Evolutionary conservation across 2,329 filamentous ascomycete genomes (phyloP).

Genomic region (Claviceps quebecensis): DNA sequence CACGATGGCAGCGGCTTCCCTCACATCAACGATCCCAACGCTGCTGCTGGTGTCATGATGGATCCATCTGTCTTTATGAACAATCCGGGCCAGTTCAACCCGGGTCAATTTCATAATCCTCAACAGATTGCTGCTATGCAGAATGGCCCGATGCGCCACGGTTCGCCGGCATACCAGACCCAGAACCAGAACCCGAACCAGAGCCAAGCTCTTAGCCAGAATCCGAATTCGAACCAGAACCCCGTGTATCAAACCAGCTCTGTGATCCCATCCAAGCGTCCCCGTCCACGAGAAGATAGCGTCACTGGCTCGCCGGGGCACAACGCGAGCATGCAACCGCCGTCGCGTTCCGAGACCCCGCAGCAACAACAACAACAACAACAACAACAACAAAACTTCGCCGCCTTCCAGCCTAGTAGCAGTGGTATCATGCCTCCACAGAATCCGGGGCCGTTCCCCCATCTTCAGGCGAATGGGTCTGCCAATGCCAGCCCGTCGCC

Average conservation of each 20-base stretch:
- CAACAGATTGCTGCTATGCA: slow-evolving; percentile 52
- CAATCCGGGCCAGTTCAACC: slow-evolving; percentile 46
- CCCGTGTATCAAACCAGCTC: slow-evolving; percentile 71
- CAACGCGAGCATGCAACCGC: slow-evolving; percentile 57
- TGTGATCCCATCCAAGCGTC: slow-evolving; percentile 80
- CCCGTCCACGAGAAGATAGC: slow-evolving; percentile 69
- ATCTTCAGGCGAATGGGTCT: slow-evolving; percentile 68
- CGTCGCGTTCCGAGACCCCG: slow-evolving; percentile 84
- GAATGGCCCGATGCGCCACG: slow-evolving; percentile 73
- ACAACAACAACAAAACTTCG: slow-evolving; percentile 54
- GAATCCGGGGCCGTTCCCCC: slow-evolving; percentile 58
- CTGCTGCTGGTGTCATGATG: slow-evolving; percentile 44
- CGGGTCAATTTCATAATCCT: slow-evolving; percentile 41
- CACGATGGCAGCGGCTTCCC: slow-evolving; percentile 57
- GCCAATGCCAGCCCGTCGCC: slow-evolving; percentile 83
- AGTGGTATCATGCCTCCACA: slow-evolving; percentile 46
- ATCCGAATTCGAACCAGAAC: slow-evolving; percentile 8
- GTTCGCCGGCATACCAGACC: slow-evolving; percentile 63
- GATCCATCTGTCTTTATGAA: slow-evolving; percentile 51
- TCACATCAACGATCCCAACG: slow-evolving; percentile 48
- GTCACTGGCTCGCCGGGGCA: slow-evolving; percentile 70
- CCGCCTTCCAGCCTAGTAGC: slow-evolving; percentile 54
- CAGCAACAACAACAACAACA: no score
- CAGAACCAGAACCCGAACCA: slow-evolving; percentile 8
- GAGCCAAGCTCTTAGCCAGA: background rate